Conservation (phyloP, 2,329 filamentous ascomycete genomes). For the Penicillium griseofulvum region DNA sequence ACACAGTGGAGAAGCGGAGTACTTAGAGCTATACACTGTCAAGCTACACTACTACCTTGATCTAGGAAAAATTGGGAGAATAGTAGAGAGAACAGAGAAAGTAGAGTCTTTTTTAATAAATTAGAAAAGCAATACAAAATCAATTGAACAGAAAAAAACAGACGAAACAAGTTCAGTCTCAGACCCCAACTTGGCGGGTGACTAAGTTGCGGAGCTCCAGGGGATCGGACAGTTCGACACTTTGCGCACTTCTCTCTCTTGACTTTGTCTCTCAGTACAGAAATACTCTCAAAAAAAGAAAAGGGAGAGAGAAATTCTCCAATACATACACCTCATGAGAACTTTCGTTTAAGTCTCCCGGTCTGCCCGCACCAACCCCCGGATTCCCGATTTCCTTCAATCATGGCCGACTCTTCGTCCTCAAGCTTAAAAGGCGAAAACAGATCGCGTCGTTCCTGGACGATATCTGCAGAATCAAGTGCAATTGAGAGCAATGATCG, state of each 20-base stretch:
- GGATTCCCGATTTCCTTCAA: not conserved
- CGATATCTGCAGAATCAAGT: constrained; percentile 36
- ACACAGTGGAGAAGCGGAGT: constrained; percentile 10
- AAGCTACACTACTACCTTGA: not conserved
- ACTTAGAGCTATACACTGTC: not conserved
- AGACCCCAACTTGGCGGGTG: constrained; percentile 1
- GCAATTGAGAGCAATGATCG: constrained; percentile 34
- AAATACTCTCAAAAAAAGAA: not conserved
- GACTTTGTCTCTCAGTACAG: not conserved
- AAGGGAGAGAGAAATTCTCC: not conserved
- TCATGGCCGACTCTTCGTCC: constrained; percentile 38
- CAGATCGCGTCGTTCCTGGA: constrained; percentile 38
- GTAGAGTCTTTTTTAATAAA: not conserved
- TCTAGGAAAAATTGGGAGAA: not conserved
- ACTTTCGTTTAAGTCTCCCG: not conserved
- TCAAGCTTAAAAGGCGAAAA: constrained; percentile 38
- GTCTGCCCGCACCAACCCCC: constrained; percentile 2
- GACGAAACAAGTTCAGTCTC: not conserved
- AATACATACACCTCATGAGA: not conserved
- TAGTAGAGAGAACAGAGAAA: no score
- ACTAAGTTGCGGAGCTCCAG: constrained; percentile 9
- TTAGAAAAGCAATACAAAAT: not conserved
- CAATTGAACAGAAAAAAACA: not conserved
- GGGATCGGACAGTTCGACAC: constrained; percentile 1
- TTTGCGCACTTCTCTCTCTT: not conserved